Percentiles rank a stretch among this genome's conserved stretches.
These are phyloP conservation scores for Medicago lupulina DNA, from an alignment of 306 rosid species.

Conservation along the genomic window DNA sequence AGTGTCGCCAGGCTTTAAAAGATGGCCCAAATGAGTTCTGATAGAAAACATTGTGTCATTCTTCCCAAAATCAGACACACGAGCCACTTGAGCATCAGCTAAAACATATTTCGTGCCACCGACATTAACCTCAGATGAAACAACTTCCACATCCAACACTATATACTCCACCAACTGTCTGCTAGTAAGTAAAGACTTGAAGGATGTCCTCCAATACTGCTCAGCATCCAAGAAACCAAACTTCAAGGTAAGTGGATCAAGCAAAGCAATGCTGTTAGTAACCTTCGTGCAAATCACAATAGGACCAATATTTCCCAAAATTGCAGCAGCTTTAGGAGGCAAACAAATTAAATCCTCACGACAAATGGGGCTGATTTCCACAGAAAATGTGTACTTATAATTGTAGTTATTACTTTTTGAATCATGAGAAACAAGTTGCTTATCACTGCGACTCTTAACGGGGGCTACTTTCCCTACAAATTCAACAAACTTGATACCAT, in stretches of 20 bases:
- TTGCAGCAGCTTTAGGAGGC: constrained; percentile 22
- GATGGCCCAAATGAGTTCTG: constrained; percentile 24
- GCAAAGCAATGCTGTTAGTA: constrained; percentile 34
- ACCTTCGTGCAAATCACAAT: constrained; percentile 34
- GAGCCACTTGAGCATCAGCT: constrained; percentile 34
- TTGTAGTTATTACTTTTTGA: constrained; percentile 1
- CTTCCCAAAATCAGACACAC: constrained; percentile 13
- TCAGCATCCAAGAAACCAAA: constrained; percentile 29
- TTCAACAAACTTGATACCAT: constrained; percentile 15
- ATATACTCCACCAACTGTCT: constrained; percentile 27
- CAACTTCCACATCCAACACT: constrained; percentile 11
- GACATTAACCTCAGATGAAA: constrained; percentile 12
- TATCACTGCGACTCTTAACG: constrained; percentile 12
- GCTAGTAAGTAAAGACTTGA: constrained; percentile 29
- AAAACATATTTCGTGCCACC: constrained; percentile 24
- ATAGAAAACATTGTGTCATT: constrained; percentile 16
- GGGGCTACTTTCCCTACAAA: constrained; percentile 32
- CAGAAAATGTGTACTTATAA: constrained; percentile 19
- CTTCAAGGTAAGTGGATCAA: constrained; percentile 26
- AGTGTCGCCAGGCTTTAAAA: constrained; percentile 11
- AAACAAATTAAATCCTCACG: constrained; percentile 29
- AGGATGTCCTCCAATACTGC: constrained; percentile 33
- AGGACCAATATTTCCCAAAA: constrained; percentile 28
- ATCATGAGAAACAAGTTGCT: constrained; percentile 34
- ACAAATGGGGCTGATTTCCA: constrained; percentile 31